Evolutionary conservation across 768 basidiomycete genomes (phyloP), one percentile per base, ranked within the genome.

Genomic region (Pisolithus marmoratus): DNA sequence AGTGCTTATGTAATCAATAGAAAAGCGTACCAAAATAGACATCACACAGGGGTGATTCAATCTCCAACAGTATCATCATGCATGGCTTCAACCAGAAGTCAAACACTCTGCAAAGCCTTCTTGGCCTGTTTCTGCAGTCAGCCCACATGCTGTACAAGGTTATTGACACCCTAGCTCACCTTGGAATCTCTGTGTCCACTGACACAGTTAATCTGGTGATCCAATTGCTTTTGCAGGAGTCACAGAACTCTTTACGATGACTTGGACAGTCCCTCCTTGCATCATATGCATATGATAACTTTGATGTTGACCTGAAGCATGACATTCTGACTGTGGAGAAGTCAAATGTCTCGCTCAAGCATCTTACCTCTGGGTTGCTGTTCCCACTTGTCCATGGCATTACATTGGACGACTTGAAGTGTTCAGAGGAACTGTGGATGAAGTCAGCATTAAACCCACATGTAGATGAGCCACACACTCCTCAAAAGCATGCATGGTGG

Each of bases 271-370:
- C 60, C 4, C 53, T 70, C 6, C 47, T 63, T 1, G 52, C 61
- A 1, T 49, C 55, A 5, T 71, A 65, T 56, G 70, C 70, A 5
- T 77, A 72, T 24, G 70, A 78, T 51, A 78, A 78, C 56, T 65
- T 77, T 26, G 74, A 78, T 54, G 61, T 75, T 5, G 59, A 71
- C 37, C 53, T 75, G 8, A 65, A 70, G 43, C 49, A 57, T 9
- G 15, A 58, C 0, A 50, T 63, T 7, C 69, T 68, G 0, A 72
- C 69, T 0, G 48, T 66, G 1, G 68, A 76, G 41, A 60, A 64
- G 17, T 52, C 54, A 34, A 34, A 52, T 41, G 38, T 55, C 8
- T 58, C 55, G 1, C 57, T 69, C 14, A 57, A 54, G 12, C 63
- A 64, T 46, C 41, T 64, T 4, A 70, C 63, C 8, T 62, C 62